Evolutionary conservation across 768 basidiomycete species (phyloP), one percentile per base, ranked within the genome.

Genomic region (Suillus cothurnatus): DNA sequence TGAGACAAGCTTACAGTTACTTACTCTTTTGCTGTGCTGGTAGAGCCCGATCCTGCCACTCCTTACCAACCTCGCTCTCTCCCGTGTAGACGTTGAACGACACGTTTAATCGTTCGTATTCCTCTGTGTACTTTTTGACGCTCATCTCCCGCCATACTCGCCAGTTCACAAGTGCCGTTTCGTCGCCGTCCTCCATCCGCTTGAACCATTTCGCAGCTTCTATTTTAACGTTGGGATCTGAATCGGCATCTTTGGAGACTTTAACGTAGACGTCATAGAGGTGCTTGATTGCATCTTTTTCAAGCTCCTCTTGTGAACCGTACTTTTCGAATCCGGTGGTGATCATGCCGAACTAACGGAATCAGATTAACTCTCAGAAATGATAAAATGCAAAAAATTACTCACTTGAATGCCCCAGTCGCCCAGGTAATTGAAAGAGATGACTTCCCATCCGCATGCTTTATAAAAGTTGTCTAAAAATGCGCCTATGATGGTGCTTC

Each of bases 401-500:
- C 83, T 74, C 45, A 94, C 95, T 85, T 98, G 97, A 49, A 95
- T 98, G 28, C 97, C 97, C 97, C 96, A 99, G 73, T 98, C 97
- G 2, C 97, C 97, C 19, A 98, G 85, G 75, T 99, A 99, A 76
- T 99, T 99, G 78, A 98, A 81, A 2, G 91, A 85, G 43, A 86
- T 77, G n/a, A 96, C 95, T 8, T 94, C 86, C 95, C 94, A 99
- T 19, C 97, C 96, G 71, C 91, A 94, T 8, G 93, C 85, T 73
- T 89, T 90, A 82, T 99, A 97, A 49, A 98, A 71, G 78, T 98
- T 98, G 12, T 86, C 82, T 65, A 98, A 78, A 81, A 97, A 97
- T 0, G 93, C 91, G n/a, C 97, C 97, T 73, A 99, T 97, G 76
- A 99, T 99, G n/a, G 97, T 99, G 62, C 94, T 95, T 45, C 97